These are phyloP conservation scores for Boeremia lycopersici DNA, from an alignment of 2,329 filamentous ascomycete species.

Conservation along the genomic window DNA sequence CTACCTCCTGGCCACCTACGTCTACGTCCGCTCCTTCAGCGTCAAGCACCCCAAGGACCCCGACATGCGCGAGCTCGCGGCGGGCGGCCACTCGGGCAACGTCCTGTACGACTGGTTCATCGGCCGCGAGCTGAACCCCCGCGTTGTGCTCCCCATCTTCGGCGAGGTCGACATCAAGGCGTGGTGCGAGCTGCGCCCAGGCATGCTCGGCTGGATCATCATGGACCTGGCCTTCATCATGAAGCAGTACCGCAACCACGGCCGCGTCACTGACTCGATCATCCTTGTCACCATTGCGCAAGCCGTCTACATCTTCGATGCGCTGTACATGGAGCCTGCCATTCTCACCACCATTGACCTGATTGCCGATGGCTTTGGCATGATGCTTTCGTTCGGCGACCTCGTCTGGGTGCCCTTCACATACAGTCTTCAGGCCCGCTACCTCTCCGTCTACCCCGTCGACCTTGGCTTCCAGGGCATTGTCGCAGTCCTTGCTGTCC, in stretches of 20 bases:
- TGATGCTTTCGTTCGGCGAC: conserved; percentile 94
- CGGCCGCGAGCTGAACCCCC: conserved; percentile 91
- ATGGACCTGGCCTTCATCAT: conserved; percentile 84
- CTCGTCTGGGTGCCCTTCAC: conserved; percentile 91
- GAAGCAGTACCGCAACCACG: conserved; percentile 85
- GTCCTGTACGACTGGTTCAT: conserved; percentile 96
- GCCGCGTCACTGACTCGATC: conserved; percentile 85
- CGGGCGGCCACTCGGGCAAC: conserved; percentile 82
- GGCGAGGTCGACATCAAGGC: conserved; percentile 89
- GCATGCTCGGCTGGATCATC: conserved; percentile 86
- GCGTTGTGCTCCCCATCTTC: conserved; percentile 76
- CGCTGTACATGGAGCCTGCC: conserved; percentile 83
- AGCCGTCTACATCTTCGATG: conserved; percentile 81
- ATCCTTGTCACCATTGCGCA: conserved; percentile 79
- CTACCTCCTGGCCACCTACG: conserved; percentile 73
- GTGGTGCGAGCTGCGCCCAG: conserved; percentile 89
- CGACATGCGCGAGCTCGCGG: conserved; percentile 76
- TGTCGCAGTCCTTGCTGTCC: conserved; percentile 68
- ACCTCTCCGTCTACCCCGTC: conserved; percentile 81
- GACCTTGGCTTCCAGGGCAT: conserved; percentile 74
- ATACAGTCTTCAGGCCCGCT: conserved; percentile 83
- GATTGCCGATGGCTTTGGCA: conserved; percentile 89
- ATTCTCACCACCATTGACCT: conserved; percentile 95
- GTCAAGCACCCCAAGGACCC: conserved; percentile 74
- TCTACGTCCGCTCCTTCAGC: conserved; percentile 82